Conservation (phyloP, 768 basidiomycete genomes). For the Agaricus blazei region DNA sequence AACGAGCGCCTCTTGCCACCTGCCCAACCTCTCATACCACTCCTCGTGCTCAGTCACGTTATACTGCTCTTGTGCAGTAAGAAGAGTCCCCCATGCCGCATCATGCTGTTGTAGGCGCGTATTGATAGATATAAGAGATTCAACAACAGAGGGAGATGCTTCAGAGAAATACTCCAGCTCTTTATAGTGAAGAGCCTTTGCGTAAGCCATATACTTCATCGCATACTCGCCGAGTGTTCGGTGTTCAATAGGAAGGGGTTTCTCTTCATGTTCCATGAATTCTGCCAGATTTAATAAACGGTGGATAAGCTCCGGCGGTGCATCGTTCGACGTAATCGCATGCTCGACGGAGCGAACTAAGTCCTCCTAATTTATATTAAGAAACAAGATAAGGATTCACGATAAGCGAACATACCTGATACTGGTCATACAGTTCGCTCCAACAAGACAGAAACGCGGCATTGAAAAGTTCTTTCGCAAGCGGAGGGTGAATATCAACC, state of each 20-base stretch:
- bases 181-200: constrained; percentile 98
- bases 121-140: constrained; percentile 93
- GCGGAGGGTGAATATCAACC: constrained; percentile 85
- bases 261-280: constrained; percentile 99
- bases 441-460: constrained; percentile 98
- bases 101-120: constrained; percentile 96
- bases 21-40: constrained; percentile 95
- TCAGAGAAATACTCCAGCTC: constrained; percentile 96
- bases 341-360: constrained; percentile 85
- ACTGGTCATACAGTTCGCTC: constrained; percentile 92
- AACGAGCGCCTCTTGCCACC: constrained; percentile 90
- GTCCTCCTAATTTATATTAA: constrained; percentile 62
- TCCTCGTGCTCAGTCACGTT: constrained; percentile 92
- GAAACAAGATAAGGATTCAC: neutral
- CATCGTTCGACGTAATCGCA: constrained; percentile 72
- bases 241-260: constrained; percentile 89
- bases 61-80: constrained; percentile 85
- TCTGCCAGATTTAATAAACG: constrained; percentile 90
- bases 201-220: constrained; percentile 89
- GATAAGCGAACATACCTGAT: constrained; percentile 59
- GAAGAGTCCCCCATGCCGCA: constrained; percentile 94
- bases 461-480: constrained; percentile 95
- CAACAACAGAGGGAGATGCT: constrained; percentile 85
- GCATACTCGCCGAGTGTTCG: constrained; percentile 92
- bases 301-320: constrained; percentile 87